Conservation (phyloP, 805 yeast species). For the Priceomyces melissophilus region DNA sequence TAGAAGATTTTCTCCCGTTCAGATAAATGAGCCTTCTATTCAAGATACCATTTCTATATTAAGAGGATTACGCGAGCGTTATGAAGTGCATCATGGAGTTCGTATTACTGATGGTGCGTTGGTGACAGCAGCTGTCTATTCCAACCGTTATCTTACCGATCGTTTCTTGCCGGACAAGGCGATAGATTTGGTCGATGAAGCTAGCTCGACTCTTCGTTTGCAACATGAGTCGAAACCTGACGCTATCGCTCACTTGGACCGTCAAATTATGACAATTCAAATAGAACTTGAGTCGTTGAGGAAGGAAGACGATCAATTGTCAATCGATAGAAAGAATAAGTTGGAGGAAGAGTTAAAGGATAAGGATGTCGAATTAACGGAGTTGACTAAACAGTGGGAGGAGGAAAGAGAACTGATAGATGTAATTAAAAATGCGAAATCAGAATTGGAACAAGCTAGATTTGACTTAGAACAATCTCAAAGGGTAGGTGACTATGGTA, state of each 20-base stretch:
- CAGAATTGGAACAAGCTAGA: constrained; percentile 78
- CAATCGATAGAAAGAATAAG: constrained; percentile 72
- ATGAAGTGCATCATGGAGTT: constrained; percentile 98
- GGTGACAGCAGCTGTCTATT: constrained; percentile 88
- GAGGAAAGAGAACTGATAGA: constrained; percentile 75
- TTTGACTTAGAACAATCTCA: constrained; percentile 79
- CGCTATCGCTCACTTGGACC: constrained; percentile 82
- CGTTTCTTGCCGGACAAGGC: constrained; percentile 94
- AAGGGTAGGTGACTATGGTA: constrained; percentile 80
- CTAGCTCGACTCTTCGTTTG: constrained; percentile 88
- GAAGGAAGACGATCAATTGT: constrained; percentile 85
- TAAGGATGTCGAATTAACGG: constrained; percentile 61
- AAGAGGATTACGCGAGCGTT: constrained; percentile 89
- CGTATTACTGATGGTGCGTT: constrained; percentile 88
- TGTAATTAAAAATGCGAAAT: constrained; percentile 71
- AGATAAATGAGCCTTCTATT: constrained; percentile 83
- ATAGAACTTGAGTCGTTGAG: constrained; percentile 91
- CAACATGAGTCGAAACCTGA: constrained; percentile 98
- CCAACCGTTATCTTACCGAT: constrained; percentile 88
- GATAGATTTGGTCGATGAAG: constrained; percentile 94
- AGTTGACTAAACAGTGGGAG: constrained; percentile 85
- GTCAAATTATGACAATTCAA: constrained; percentile 88
- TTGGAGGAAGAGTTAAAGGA: constrained; percentile 63
- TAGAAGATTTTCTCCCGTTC: constrained; percentile 87
- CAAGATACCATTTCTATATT: constrained; percentile 88